Evolutionary conservation across 1,284 basidiomycete genomes (phyloP), one percentile per base, ranked within the genome.

Genomic region (Schizophyllum amplum): DNA sequence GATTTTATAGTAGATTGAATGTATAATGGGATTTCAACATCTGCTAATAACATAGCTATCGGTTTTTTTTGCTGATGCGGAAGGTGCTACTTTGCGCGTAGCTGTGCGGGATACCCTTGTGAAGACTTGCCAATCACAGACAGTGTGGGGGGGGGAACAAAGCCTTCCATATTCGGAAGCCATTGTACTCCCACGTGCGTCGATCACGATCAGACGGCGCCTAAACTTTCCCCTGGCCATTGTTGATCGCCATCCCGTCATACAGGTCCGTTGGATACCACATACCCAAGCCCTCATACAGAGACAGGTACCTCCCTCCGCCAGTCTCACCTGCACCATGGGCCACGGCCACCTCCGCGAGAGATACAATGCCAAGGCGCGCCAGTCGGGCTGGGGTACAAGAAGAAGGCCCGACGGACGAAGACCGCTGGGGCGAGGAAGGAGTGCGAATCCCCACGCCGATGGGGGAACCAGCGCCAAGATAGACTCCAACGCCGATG

Each of bases 351-450:
- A 60, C 13, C 27, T 66, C 59, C 71, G 71, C 57, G 73, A 75
- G 62, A 67, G 75, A 49, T 78, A 78, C 64, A 90, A 88, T 64
- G 75, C 80, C 3, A 85, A 79, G 64, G 86, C 84, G 11, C 78
- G 87, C 51, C 75, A 76, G 53, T 83, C 83, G n/a, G 71, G 71
- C 21, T 75, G 9, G 80, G 82, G 15, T 73, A 78, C 5, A 76
- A 75, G 62, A 54, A 62, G 46, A 72, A 70, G 61, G 59, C 42
- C 63, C 65, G 51, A 22, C 59, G 51, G 52, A 73, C 66, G 62
- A 66, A 61, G 62, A 69, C 15, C 52, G 33, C 33, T 9, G 33
- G 13, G 11, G 33, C 11, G n/a, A n/a, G n/a, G n/a, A n/a, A n/a
- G n/a, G n/a, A n/a, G n/a, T n/a, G n/a, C n/a, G n/a, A n/a, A n/a